Base-by-base conservation (phyloP, 768 basidiomycete genomes). In the Trametes villosa region DNA sequence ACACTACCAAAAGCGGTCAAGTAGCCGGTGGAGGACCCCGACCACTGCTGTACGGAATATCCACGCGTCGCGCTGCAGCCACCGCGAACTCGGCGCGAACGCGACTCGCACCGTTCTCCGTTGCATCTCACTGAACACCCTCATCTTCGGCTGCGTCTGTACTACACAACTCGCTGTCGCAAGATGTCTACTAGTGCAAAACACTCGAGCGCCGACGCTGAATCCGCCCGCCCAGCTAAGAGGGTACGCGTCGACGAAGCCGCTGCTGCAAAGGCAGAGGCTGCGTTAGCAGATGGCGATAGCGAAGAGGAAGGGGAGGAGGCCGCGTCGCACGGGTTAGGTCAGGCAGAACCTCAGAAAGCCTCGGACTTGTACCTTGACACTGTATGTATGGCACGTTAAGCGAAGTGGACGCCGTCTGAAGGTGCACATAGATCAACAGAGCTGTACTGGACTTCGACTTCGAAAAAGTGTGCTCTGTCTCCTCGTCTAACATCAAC, bases 391-490 rank as follows among this genome's bases (percentile, higher is more conserved):
- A 34, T 36, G 20, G 30, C 9, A 1, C 9, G 8, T 9, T 22
- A 44, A 65, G 20, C 15, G 24, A 41, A 40, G 29, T 44, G 33
- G 27, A 45, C 52, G 44, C 51, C 30, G 50, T 36, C 60, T 33
- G 13, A 30, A 27, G 9, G 29, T 3, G 12, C 18, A 18, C 51
- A 30, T 71, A 98, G 96, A 92, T 98, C 65, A 94, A 97, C 73
- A 85, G 97, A 62, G 85, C 83, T 47, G 81, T 86, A 45, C 85
- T 99, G 58, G 97, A 99, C 75, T 99, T 99, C 76, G 97, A 99
- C 77, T 99, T 99, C 68, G 97, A 99, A 78, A 95, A 96, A 81
- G 85, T 98, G 27, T 99, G 97, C 81, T 98, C 96, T 9, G 93
- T 98, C 52, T 97, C 94, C 34, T 81, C 94, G 55, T 91, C 92